These are phyloP conservation scores for Medicago truncatula DNA, from an alignment of 306 rosid genomes.

Conservation along the genomic window MtrunA17r5.0-ANR NC_053045.1:33803001-33803500, in stretches of 20 bases:
- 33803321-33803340: constrained; percentile 64
- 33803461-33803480: constrained; percentile 82
- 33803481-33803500: constrained; percentile 84
- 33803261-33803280: constrained; percentile 74
- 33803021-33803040: constrained; percentile 88
- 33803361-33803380: constrained; percentile 69
- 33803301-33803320: constrained; percentile 80
- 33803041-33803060: constrained; percentile 83
- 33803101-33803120: no score
- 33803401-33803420: constrained; percentile 82
- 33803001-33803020: constrained; percentile 85
- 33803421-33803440: constrained; percentile 57
- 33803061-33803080: constrained; percentile 88
- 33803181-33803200: no score
- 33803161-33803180: no score
- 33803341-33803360: constrained; percentile 81
- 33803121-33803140: no score
- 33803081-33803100: neutral
- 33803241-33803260: neutral
- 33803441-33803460: constrained; percentile 74
- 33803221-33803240: neutral
- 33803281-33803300: constrained; percentile 78
- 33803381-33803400: constrained; percentile 89
- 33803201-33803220: no score
- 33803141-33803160: no score